Evolutionary conservation across 257 asterid species (phyloP).

Genomic region (Fraxinus americana): DNA sequence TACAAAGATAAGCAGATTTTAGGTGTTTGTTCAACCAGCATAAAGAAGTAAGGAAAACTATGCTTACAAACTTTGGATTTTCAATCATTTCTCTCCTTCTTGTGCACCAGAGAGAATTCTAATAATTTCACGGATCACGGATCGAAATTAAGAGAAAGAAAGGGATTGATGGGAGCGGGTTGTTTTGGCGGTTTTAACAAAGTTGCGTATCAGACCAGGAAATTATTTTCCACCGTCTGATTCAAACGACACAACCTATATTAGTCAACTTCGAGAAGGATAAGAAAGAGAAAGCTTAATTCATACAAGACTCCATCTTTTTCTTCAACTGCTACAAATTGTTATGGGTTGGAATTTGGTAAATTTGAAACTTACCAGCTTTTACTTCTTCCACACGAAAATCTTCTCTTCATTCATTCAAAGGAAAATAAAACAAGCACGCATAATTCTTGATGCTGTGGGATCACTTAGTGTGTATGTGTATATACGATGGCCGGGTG

Average conservation of each 20-base stretch:
- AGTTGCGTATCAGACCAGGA: constrained; percentile 37
- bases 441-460: not conserved
- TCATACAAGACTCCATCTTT: not conserved
- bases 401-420: not conserved
- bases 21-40: no score
- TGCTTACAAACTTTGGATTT: constrained; percentile 41
- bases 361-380: not conserved
- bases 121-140: constrained; percentile 8
- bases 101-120: not conserved
- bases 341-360: not conserved
- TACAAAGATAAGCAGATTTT: not conserved
- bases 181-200: constrained; percentile 23
- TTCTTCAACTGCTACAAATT: not conserved
- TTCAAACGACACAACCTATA: constrained; percentile 10
- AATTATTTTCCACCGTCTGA: constrained; percentile 30
- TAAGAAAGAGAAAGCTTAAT: constrained; percentile 22
- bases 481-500: not conserved
- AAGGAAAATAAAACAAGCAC: not conserved
- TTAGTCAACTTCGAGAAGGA: constrained; percentile 39
- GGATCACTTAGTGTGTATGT: not conserved
- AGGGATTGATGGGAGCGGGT: constrained; percentile 12
- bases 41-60: not conserved
- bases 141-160: constrained; percentile 3
- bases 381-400: not conserved
- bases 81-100: constrained; percentile 27